Evolutionary conservation across 495 filamentous ascomycete species (phyloP).

Genomic region (Hypoxylon fuscum): DNA sequence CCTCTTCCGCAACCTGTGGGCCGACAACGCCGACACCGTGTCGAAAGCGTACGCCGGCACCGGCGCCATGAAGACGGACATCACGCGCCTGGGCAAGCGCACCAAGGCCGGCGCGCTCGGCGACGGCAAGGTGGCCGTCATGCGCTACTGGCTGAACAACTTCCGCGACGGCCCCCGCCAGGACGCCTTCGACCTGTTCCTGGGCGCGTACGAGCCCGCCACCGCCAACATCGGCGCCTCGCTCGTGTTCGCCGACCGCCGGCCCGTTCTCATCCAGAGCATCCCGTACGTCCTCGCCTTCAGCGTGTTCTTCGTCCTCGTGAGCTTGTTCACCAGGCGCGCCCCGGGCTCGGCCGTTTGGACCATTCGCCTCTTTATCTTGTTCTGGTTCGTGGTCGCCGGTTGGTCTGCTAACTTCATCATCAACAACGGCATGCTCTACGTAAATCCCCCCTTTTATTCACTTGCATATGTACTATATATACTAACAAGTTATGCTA

Average conservation of each 20-base stretch:
- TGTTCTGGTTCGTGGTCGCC: constrained; percentile 76
- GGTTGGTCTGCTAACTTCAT: constrained; percentile 79
- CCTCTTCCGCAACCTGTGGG: constrained; percentile 95
- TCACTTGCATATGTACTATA: not conserved
- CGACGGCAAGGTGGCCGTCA: constrained; percentile 83
- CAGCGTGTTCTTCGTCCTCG: constrained; percentile 84
- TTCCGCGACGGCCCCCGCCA: constrained; percentile 92
- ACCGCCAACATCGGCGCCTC: constrained; percentile 68
- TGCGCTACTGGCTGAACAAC: constrained; percentile 88
- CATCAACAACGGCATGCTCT: constrained; percentile 83
- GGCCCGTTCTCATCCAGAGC: constrained; percentile 85
- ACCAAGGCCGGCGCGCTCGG: constrained; percentile 83
- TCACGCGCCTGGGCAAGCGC: constrained; percentile 87
- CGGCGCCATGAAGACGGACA: constrained; percentile 94
- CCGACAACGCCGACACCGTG: constrained; percentile 96
- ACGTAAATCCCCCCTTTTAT: constrained; percentile 66
- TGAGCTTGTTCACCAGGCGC: constrained; percentile 76
- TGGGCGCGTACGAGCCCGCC: constrained; percentile 82
- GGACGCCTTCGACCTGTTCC: constrained; percentile 93
- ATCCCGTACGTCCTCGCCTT: constrained; percentile 90
- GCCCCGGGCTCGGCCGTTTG: constrained; percentile 73
- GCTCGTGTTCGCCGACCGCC: constrained; percentile 82
- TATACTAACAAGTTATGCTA: constrained; percentile 4
- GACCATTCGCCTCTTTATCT: constrained; percentile 78
- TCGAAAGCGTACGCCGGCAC: constrained; percentile 93